These are phyloP conservation scores for Dactylellina cionopaga DNA, from an alignment of 2,329 filamentous ascomycete species.

Conservation along the genomic window DNA sequence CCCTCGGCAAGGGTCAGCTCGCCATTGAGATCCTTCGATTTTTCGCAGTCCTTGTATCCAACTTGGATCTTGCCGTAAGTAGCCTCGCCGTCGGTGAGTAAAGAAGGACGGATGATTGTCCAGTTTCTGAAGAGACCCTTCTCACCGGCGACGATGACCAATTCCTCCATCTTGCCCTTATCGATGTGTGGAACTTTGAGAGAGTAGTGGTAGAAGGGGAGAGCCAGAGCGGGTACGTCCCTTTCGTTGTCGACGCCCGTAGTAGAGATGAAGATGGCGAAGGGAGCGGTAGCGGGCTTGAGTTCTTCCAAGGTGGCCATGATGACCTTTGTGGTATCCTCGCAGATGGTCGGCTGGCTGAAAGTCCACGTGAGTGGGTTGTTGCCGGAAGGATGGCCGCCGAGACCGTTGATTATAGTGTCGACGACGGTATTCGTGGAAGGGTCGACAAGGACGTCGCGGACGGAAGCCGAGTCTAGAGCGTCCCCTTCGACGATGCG, in stretches of 20 bases:
- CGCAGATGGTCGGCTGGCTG: conserved; percentile 66
- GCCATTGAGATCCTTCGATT: conserved; percentile 39
- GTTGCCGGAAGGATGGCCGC: conserved; percentile 60
- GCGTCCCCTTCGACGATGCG: conserved; percentile 65
- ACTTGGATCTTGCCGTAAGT: conserved; percentile 55
- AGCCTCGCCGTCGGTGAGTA: conserved; percentile 58
- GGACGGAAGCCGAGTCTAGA: conserved; percentile 61
- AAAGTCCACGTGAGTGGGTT: conserved; percentile 40
- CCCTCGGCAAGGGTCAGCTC: conserved; percentile 22
- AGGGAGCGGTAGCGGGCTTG: conserved; percentile 57
- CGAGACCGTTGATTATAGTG: conserved; percentile 65
- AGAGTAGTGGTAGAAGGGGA: conserved; percentile 63
- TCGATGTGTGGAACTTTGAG: conserved; percentile 64
- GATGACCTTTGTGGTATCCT: conserved; percentile 62
- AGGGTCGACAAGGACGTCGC: conserved; percentile 59
- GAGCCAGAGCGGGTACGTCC: conserved; percentile 63
- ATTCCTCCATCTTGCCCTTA: conserved; percentile 65
- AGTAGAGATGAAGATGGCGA: conserved; percentile 61
- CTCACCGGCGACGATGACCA: conserved; percentile 29
- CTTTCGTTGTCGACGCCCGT: conserved; percentile 61
- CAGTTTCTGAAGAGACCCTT: conserved; percentile 52
- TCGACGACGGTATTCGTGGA: conserved; percentile 61
- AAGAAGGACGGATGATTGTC: conserved; percentile 57
- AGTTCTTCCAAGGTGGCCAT: conserved; percentile 58
- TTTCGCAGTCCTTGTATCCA: conserved; percentile 54